Evolutionary conservation across 352 stramenopile genomes (phyloP).

Genomic region (Albugo candida): DNA sequence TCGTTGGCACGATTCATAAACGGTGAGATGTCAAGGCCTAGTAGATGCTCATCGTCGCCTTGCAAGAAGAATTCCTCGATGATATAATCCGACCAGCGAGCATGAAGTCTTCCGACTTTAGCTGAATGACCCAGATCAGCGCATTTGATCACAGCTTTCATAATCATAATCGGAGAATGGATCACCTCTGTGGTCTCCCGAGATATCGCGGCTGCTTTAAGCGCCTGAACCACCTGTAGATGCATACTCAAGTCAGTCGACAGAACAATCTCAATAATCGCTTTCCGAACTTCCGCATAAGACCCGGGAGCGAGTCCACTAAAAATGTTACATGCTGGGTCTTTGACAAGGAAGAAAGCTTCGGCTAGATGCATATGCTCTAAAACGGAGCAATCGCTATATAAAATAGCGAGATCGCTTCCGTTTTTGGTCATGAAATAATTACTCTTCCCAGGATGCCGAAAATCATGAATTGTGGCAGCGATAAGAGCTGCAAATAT

Average conservation of each 20-base stretch:
- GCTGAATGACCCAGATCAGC: slow-evolving; percentile 86
- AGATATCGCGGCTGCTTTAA: slow-evolving; percentile 66
- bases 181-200: slow-evolving; percentile 50
- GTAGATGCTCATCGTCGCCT: slow-evolving; percentile 82
- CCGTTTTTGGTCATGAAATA: slow-evolving; percentile 68
- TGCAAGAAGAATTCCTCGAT: slow-evolving; percentile 91
- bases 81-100: slow-evolving; percentile 81
- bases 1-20: slow-evolving; percentile 84
- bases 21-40: slow-evolving; percentile 76
- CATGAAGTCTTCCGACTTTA: slow-evolving; percentile 62
- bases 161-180: slow-evolving; percentile 63
- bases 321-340: slow-evolving; percentile 60
- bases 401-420: slow-evolving; percentile 54
- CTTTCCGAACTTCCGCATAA: slow-evolving; percentile 50
- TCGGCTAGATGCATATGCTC: slow-evolving; percentile 75
- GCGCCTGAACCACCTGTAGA: slow-evolving; percentile 48
- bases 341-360: slow-evolving; percentile 51
- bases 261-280: slow-evolving; percentile 74
- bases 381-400: slow-evolving; percentile 65
- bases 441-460: slow-evolving; percentile 69
- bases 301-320: slow-evolving; percentile 27
- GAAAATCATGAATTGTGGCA: slow-evolving; percentile 70
- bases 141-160: slow-evolving; percentile 79
- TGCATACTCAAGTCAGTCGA: slow-evolving; percentile 70
- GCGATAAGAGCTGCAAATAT: slow-evolving; percentile 63